A percentile compares a stretch with the other conserved stretches of the same genome.
phyloP scores from a whole-genome alignment of 1,284 basidiomycete species.

The Agaricales sp. region DNA sequence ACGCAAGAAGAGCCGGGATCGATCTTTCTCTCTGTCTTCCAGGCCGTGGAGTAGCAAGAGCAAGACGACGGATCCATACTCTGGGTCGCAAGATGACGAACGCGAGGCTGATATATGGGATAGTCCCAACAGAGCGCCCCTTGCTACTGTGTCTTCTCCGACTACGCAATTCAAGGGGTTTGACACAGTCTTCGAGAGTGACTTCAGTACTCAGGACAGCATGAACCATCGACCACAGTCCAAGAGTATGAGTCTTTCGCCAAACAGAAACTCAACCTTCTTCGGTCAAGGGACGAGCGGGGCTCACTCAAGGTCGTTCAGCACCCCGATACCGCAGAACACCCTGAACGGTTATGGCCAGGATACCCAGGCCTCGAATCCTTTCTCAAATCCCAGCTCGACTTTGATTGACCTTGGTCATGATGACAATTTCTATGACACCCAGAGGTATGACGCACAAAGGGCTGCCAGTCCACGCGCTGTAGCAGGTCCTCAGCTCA shows the following conservation, averaged over 20 bases:
- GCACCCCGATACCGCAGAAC: too few relatives aligned
- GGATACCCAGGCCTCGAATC: too few relatives aligned
- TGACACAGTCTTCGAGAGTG: constrained; percentile 29
- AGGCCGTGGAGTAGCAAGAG: constrained; percentile 15
- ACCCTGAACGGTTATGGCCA: too few relatives aligned
- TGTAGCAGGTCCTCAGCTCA: constrained; percentile 35
- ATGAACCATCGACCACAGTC: constrained; percentile 12
- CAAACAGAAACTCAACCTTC: too few relatives aligned
- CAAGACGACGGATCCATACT: constrained; percentile 5
- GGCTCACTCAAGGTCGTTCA: too few relatives aligned
- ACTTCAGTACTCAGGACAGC: constrained; percentile 21
- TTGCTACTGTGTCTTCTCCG: too few relatives aligned
- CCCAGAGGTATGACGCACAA: too few relatives aligned
- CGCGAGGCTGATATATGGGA: background rate
- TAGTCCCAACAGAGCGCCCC: background rate
- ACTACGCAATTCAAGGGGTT: constrained; percentile 20
- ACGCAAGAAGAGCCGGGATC: constrained; percentile 39
- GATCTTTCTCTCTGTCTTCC: constrained; percentile 39
- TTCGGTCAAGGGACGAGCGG: too few relatives aligned
- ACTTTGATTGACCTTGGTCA: too few relatives aligned
- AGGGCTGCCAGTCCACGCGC: constrained; percentile 13
- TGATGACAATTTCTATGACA: too few relatives aligned
- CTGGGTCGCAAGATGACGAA: constrained; percentile 9
- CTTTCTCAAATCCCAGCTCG: too few relatives aligned
- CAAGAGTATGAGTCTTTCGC: constrained; percentile 1